phyloP scores from a whole-genome alignment of 202 grass and related monocot genomes.

The Eragrostis tef region DNA sequence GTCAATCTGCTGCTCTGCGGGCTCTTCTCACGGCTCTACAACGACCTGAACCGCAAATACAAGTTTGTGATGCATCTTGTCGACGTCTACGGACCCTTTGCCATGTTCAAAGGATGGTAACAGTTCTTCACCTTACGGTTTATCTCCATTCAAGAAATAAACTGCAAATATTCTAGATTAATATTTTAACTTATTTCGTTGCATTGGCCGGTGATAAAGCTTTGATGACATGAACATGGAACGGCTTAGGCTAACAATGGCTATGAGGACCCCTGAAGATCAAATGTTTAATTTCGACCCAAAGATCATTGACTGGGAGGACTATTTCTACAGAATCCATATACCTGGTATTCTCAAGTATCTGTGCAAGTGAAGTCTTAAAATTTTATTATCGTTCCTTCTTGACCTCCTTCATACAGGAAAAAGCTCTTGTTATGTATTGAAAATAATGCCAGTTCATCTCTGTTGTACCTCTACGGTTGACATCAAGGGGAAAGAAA shows the following conservation, averaged over 20 bases:
- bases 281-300: conserved; percentile 63
- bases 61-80: conserved; percentile 61
- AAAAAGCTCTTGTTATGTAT: background rate
- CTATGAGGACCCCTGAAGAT: conserved; percentile 30
- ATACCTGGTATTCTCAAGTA: conserved; percentile 73
- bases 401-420: background rate
- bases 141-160: too few species aligned
- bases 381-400: background rate
- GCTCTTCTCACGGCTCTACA: conserved; percentile 46
- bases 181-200: background rate
- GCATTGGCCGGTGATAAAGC: background rate
- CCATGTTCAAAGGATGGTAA: conserved; percentile 85
- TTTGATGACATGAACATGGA: conserved; percentile 76
- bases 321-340: conserved; percentile 69
- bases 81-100: conserved; percentile 67
- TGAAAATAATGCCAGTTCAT: background rate
- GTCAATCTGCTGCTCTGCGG: conserved; percentile 63
- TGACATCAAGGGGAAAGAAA: background rate
- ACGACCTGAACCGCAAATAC: conserved; percentile 59
- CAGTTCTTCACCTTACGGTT: background rate
- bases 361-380: conserved; percentile 48
- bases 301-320: conserved; percentile 61
- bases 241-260: conserved; percentile 56
- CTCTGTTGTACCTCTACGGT: background rate
- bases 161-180: too few species aligned